Percentiles rank a stretch among this genome's conserved stretches.
phyloP scores from a whole-genome alignment of 345 rosid genomes.

The Euphorbia pulcherrima region DNA sequence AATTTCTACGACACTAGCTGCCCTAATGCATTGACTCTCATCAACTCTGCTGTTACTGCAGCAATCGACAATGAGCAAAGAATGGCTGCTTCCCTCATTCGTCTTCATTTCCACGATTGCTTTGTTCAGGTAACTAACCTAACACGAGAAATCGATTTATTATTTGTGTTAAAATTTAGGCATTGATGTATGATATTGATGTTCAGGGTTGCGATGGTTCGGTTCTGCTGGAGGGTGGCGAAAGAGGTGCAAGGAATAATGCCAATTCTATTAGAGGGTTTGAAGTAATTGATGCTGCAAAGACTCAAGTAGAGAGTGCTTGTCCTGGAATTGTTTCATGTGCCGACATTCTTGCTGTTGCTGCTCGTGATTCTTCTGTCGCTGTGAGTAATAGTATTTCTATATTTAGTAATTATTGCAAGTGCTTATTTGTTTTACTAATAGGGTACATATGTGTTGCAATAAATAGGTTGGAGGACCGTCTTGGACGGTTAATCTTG shows the following conservation, averaged over 20 bases:
- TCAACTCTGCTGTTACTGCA: constrained; percentile 32
- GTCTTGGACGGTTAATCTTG: constrained; percentile 15
- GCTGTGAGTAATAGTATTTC: not conserved
- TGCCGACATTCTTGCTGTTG: constrained; percentile 15
- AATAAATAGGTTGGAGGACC: constrained; percentile 10
- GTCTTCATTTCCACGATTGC: constrained; percentile 43
- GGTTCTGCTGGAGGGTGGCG: constrained; percentile 6
- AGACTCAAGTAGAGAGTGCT: constrained; percentile 6
- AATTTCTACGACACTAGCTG: constrained; percentile 46
- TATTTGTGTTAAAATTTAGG: too few species aligned
- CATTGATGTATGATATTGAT: not conserved
- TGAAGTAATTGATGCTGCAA: constrained; percentile 9
- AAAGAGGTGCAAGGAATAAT: constrained; percentile 1
- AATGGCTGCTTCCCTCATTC: constrained; percentile 49
- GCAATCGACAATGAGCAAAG: constrained; percentile 36
- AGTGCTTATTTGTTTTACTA: too few species aligned
- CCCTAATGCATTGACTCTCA: constrained; percentile 39
- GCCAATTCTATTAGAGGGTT: not conserved
- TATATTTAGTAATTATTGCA: too few species aligned
- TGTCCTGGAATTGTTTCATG: constrained; percentile 19
- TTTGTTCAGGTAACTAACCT: constrained; percentile 28
- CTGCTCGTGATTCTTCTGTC: constrained; percentile 14
- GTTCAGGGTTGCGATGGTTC: constrained; percentile 17
- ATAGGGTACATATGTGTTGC: too few species aligned
- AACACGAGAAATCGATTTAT: too few species aligned